Conservation (phyloP, 2,329 filamentous ascomycete genomes). For the Arachnopeziza araneosa region DNA sequence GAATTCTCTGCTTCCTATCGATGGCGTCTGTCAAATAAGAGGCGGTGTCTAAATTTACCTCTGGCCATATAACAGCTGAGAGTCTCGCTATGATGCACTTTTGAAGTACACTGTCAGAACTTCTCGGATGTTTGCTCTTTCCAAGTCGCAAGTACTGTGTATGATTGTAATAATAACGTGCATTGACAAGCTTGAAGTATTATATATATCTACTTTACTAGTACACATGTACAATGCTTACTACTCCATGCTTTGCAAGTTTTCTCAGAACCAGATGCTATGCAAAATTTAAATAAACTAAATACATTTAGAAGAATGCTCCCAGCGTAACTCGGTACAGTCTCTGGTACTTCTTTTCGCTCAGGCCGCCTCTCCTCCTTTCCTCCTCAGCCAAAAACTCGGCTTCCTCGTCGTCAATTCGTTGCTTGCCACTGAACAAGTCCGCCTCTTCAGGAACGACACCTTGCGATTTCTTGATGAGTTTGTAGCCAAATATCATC, state of each 20-base stretch:
- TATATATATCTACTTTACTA: not conserved
- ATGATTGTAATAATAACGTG: too few relatives aligned
- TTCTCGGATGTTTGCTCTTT: too few relatives aligned
- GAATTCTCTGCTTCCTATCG: too few relatives aligned
- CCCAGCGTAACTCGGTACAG: constrained; percentile 22
- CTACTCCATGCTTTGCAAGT: not conserved
- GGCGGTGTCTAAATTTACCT: too few relatives aligned
- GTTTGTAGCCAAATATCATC: constrained; percentile 53
- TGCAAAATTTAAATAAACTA: not conserved
- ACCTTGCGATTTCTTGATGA: constrained; percentile 36
- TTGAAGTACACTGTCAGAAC: too few relatives aligned
- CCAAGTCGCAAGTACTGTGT: too few relatives aligned
- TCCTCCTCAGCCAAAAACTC: constrained; percentile 23
- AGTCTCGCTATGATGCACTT: too few relatives aligned
- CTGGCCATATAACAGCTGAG: too few relatives aligned
- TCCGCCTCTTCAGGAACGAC: constrained; percentile 48
- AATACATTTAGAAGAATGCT: constrained; percentile 19
- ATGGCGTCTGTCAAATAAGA: too few relatives aligned
- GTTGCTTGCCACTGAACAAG: constrained; percentile 52
- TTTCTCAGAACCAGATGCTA: not conserved
- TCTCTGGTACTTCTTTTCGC: constrained; percentile 13
- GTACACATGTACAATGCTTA: not conserved
- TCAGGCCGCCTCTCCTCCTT: constrained; percentile 11
- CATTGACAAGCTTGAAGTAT: too few relatives aligned
- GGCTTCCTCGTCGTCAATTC: constrained; percentile 55